A percentile compares a stretch with the other conserved stretches of the same genome.
Conservation (phyloP, 2,329 filamentous ascomycete genomes). For the Penicillium aurantiogriseum region DNA sequence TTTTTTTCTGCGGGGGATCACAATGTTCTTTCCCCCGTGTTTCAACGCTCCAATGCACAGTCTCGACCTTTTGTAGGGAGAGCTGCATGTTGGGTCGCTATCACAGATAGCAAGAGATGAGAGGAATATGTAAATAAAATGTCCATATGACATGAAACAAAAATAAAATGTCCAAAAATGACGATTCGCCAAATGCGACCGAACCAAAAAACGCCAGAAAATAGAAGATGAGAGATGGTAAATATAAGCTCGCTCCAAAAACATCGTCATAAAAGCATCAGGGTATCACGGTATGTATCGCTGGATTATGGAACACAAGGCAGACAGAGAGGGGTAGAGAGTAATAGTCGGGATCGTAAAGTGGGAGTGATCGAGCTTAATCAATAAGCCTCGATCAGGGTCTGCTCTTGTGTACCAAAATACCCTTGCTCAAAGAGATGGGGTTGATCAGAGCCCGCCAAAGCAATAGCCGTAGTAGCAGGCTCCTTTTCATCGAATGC, state of each 20-base stretch:
- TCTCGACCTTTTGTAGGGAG: conserved; percentile 23
- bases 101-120: conserved; percentile 11
- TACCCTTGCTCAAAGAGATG: conserved; percentile 51
- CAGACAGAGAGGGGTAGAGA: not conserved
- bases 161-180: not conserved
- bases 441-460: conserved; percentile 37
- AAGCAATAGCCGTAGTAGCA: conserved; percentile 42
- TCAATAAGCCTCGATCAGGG: conserved; percentile 52
- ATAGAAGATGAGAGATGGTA: conserved; percentile 4
- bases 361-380: conserved; percentile 1
- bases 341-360: conserved; percentile 2
- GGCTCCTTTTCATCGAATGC: conserved; percentile 60
- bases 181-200: conserved; percentile 3
- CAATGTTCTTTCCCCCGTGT: conserved; percentile 9
- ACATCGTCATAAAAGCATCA: conserved; percentile 18
- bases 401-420: conserved; percentile 47
- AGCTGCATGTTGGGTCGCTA: conserved; percentile 16
- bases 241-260: conserved; percentile 6
- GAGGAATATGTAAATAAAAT: conserved; percentile 1
- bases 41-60: conserved; percentile 14
- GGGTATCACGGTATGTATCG: conserved; percentile 25
- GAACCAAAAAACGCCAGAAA: conserved; percentile 24
- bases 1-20: not conserved
- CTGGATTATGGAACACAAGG: conserved; percentile 23
- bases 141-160: not conserved